phyloP scores from a whole-genome alignment of 345 rosid genomes.

The Lepidium sativum region DNA sequence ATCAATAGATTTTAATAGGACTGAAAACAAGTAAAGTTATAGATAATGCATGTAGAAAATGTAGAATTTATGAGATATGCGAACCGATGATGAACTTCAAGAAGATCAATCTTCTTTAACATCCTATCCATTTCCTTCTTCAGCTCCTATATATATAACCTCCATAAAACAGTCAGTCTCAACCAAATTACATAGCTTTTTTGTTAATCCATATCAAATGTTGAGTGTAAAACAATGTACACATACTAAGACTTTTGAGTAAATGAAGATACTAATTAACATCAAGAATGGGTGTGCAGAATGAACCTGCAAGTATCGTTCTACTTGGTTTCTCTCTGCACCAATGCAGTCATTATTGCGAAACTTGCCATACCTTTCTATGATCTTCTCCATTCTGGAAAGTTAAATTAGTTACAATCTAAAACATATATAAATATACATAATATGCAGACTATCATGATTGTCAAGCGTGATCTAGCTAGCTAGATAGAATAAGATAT shows the following conservation, averaged over 20 bases:
- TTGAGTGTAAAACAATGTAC: too few relatives aligned
- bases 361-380: constrained; percentile 38
- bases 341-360: constrained; percentile 18
- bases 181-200: not conserved
- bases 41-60: not conserved
- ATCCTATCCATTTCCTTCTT: constrained; percentile 37
- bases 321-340: constrained; percentile 12
- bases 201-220: too few relatives aligned
- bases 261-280: not conserved
- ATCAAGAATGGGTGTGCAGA: not conserved
- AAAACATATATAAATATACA: too few relatives aligned
- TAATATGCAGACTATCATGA: not conserved
- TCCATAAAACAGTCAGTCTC: not conserved
- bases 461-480: not conserved
- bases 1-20: not conserved
- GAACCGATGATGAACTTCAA: constrained; percentile 45
- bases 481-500: not conserved
- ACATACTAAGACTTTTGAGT: too few relatives aligned
- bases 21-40: not conserved
- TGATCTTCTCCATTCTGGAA: constrained; percentile 43
- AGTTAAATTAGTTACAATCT: not conserved
- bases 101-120: constrained; percentile 45
- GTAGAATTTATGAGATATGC: not conserved
- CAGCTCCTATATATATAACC: constrained; percentile 29
- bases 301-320: constrained; percentile 35